These are phyloP conservation scores for Diplogelasinospora grovesii DNA, from an alignment of 495 filamentous ascomycete species.

Conservation along the genomic window DNA sequence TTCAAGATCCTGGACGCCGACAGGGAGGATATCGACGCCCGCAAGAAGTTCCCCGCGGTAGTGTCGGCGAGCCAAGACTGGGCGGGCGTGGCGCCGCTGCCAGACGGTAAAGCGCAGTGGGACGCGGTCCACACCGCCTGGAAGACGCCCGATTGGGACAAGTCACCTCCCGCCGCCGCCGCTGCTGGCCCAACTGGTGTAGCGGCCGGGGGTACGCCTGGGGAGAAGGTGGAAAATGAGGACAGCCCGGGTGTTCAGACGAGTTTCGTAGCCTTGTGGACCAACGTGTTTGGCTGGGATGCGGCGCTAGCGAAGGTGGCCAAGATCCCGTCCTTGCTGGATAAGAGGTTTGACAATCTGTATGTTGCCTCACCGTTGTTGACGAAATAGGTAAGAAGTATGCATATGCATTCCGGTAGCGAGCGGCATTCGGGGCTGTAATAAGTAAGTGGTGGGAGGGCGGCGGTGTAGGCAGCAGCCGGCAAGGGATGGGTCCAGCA, in stretches of 20 bases:
- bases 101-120: background rate
- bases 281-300: background rate
- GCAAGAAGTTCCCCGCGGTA: too few species aligned
- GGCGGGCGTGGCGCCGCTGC: background rate
- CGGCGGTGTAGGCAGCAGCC: too few species aligned
- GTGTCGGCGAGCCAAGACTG: too few species aligned
- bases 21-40: too few species aligned
- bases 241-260: background rate
- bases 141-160: background rate
- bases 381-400: background rate
- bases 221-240: too few species aligned
- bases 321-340: background rate
- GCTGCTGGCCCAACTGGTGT: too few species aligned
- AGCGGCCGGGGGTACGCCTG: too few species aligned
- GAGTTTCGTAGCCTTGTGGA: background rate
- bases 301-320: background rate
- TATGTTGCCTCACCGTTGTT: background rate
- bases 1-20: too few species aligned
- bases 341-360: background rate
- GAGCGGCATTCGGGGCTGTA: too few species aligned
- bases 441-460: too few species aligned
- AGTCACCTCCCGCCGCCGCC: background rate
- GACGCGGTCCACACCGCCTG: background rate
- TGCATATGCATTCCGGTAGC: too few species aligned
- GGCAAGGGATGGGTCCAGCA: too few species aligned